Evolutionary conservation across 192 early-diverging fungal species (phyloP).

Genomic region (Paraglomus brasilianum): DNA sequence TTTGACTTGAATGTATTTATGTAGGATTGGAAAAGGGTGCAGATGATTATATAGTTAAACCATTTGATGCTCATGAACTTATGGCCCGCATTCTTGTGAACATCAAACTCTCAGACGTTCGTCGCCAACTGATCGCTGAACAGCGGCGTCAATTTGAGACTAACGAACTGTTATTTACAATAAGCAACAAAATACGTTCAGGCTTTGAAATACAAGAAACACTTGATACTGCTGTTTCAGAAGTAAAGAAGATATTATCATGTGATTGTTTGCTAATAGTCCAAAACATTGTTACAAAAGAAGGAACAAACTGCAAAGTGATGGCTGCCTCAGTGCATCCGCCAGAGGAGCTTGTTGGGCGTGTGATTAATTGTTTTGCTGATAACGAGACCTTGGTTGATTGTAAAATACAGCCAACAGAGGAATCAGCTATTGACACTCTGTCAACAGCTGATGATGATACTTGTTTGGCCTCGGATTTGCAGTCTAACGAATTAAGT

Average conservation of each 20-base stretch:
- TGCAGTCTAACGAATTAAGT: no score
- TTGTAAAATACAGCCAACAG: no score
- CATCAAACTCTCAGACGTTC: conserved; percentile 44
- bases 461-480: not conserved
- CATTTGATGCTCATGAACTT: conserved; percentile 48
- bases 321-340: not conserved
- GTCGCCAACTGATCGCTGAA: conserved; percentile 42
- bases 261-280: not conserved
- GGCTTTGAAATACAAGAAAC: conserved; percentile 34
- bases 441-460: no score
- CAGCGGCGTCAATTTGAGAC: conserved; percentile 40
- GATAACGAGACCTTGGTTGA: no score
- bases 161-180: conserved; percentile 38
- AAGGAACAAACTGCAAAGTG: not conserved
- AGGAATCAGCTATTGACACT: no score
- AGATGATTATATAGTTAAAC: conserved; percentile 55
- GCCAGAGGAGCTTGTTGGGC: no score
- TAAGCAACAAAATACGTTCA: conserved; percentile 35
- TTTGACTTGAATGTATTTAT: no score
- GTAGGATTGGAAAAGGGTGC: conserved; percentile 53
- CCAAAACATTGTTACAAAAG: no score
- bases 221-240: conserved; percentile 34
- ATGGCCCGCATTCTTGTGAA: conserved; percentile 51
- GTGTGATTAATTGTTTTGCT: no score
- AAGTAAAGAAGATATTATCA: conserved; percentile 39